Evolutionary conservation across 1,284 basidiomycete genomes (phyloP), one percentile per base, ranked within the genome.

Genomic region (Trichosporon sp.): DNA sequence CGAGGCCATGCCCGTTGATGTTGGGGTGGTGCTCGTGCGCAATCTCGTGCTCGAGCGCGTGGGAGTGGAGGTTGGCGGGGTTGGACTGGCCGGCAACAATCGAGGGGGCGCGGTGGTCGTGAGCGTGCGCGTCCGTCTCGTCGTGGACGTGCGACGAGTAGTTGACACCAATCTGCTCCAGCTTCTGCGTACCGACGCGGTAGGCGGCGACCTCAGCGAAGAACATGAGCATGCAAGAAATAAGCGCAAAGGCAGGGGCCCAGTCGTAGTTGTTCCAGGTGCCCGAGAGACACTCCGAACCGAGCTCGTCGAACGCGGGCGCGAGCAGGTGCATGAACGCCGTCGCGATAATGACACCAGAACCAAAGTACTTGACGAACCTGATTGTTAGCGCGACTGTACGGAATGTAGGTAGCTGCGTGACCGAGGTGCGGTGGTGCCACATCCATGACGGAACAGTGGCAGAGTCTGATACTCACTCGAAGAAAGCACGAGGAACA

Each of bases 351-450:
- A 96, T 95, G 72, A 96, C 92, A 37, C 93, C 94, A 7, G 93
- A 94, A 65, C 96, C 96, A 84, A 98, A 98, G 85, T 92, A 98
- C 84, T 96, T 97, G 37, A 92, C 91, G 80, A 96, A 94, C 64
- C 91, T 77, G 66, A 26, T 37, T 26, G 65, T 67, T 21, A 56
- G 65, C 31, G 8, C 11, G 11, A 14, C 2, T 2, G 10, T 40
- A 12, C 38, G 38, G 38, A 12, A 40, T 40, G 38, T 11, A 12
- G 12, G 26, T 26, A 12, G 38, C 11, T 12, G 38, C 4, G 10
- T 40, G 38, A 40, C 38, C 38, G 38, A 40, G 38, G 38, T 40
- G 38, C 8, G 12, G 10, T 40, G 12, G 14, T 35, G 65, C 65
- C 37, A 66, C 65, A 54, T 19, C 37, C 35, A 11, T 26, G 26